Base-by-base conservation (phyloP, 2,329 filamentous ascomycete species). In the Aspergillus fructus region DNA sequence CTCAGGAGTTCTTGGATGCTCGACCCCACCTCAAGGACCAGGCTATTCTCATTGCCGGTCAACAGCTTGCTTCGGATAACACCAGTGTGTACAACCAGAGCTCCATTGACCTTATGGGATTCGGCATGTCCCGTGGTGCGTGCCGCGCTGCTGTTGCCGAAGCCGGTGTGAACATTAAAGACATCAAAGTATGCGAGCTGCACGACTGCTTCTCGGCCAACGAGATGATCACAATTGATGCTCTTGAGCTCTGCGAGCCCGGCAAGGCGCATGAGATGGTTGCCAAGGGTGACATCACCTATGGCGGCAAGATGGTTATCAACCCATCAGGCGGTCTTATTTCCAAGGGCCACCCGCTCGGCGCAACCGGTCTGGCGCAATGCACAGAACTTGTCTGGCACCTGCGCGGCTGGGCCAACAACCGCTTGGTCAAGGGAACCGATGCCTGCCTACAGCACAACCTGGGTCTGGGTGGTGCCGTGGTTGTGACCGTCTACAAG, bases 121-220 rank as follows among this genome's bases (percentile, higher is more conserved):
- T 88, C 73, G 86, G 88, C 61, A 97, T 97, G 93, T 87, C 86
- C 15, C 82, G 86, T 69, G 78, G 81, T 56, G 93, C 93, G 0
- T 87, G 85, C 7, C 76, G 81, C 59, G 78, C 80, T 0, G 93
- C 93, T n/a, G 79, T 90, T 61, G 80, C 78, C 33, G 89, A 97
- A 76, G 83, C 85, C 21, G 79, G 89, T 59, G 82, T 86, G 2
- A 78, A 77, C 5, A 78, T 89, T 0, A 75, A 79, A 34, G 89
- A 96, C 63, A 83, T 93, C 62, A 86, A 89, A 68, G 89, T 97
- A 15, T 92, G 91, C 69, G 93, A 97, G 79, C 81, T 97, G 59
- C 94, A 97, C 77, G 94, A 97, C 79, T 97, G 94, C 80, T 97
- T 97, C 83, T 92, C 88, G 17, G 88, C 93, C 24, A 97, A 97